Base-by-base conservation (phyloP, 768 basidiomycete species). In the Mycena vulgaris region DNA sequence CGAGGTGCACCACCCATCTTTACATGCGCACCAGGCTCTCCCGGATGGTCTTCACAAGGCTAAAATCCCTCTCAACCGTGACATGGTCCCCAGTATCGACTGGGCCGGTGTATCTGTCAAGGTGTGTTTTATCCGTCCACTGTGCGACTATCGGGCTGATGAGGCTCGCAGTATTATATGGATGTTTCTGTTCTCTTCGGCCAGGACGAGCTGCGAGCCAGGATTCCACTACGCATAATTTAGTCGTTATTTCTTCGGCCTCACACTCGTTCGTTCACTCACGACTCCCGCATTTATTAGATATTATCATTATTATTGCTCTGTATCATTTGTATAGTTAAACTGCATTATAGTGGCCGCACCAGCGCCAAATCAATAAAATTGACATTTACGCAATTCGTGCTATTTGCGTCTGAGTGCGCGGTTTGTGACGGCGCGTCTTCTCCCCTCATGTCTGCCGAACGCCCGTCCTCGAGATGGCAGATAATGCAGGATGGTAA, bases 401-500 rank as follows among this genome's bases (percentile, higher is more conserved):
- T 35, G 16, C 30, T 53, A 27, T 60, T 40, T 62, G 60, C 51
- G 61, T 57, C 35, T 4, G 53, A 23, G 23, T 14, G 5, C 19
- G 21, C 51, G 19, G 49, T 68, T 19, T 8, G 7, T 39, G 39
- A 39, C 39, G 3, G 39, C 42, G 42, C 42, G 42, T n/a, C 7
- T 23, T 7, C 21, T 21, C n/a, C 39, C 45, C 2, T 66, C 59
- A 53, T 53, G 60, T 33, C 72, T 45, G 47, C 39, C 28, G 90
- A 93, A 58, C 94, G 95, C 75, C 93, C 95, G 2, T 94, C 94
- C 3, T 80, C 90, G 33, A 88, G 89, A 80, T 99, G 97, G 97
- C 92, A 97, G 79, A 89, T 96, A 48, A 95, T 98, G 92, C 89
- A 92, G 79, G 90, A 93, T 76, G 93, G 93, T 28, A 90, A 85